These are phyloP conservation scores for Saccharomycopsis schoenii DNA, from an alignment of 805 yeast species.

Conservation along the genomic window DNA sequence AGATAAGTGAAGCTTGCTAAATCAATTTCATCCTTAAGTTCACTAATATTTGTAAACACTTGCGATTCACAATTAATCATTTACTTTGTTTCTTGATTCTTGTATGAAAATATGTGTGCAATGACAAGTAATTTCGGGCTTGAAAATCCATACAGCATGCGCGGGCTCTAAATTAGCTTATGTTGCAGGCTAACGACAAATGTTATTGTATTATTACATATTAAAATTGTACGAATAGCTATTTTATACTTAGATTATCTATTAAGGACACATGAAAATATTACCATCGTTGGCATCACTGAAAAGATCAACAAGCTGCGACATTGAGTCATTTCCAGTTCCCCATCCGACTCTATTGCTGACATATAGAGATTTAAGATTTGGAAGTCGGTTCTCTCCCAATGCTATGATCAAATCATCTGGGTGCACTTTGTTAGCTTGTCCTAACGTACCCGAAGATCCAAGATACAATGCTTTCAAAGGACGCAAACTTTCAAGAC, in stretches of 20 bases:
- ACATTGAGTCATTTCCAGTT: constrained; percentile 24
- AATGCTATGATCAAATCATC: constrained; percentile 82
- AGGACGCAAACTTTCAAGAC: constrained; percentile 30
- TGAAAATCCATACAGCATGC: not conserved
- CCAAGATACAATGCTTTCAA: constrained; percentile 59
- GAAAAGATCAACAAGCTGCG: constrained; percentile 10
- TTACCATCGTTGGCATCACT: constrained; percentile 8
- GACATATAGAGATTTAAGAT: constrained; percentile 50
- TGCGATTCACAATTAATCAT: not conserved
- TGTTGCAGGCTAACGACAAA: not conserved
- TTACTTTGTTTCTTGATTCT: not conserved
- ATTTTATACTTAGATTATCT: not conserved
- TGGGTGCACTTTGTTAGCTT: constrained; percentile 74
- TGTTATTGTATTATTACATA: not conserved
- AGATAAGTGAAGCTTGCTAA: too few relatives aligned
- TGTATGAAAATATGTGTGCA: not conserved
- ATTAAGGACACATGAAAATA: constrained; percentile 16
- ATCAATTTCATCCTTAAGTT: not conserved
- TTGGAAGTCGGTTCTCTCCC: constrained; percentile 66
- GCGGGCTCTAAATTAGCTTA: not conserved
- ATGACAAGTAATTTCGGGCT: not conserved
- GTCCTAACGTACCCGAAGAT: constrained; percentile 81
- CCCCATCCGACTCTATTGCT: constrained; percentile 85
- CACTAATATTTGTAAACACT: not conserved
- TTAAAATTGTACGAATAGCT: not conserved